Conservation (phyloP, 805 yeast species). For the Yarrowia divulgata region DNA sequence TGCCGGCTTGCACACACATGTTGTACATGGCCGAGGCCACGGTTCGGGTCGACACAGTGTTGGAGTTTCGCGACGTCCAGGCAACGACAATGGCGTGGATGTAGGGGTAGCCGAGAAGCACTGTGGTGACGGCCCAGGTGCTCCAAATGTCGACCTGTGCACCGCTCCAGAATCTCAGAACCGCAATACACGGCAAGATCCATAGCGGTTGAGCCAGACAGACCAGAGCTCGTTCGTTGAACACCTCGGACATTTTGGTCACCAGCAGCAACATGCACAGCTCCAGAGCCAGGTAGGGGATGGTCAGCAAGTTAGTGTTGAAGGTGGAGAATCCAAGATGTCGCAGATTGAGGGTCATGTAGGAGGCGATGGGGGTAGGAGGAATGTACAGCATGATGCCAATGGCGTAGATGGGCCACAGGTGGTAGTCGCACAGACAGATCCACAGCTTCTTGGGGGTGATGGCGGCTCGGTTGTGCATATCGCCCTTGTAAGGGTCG, state of each 20-base stretch:
- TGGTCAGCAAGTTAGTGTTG: constrained; percentile 59
- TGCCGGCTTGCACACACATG: constrained; percentile 67
- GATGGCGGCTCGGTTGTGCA: constrained; percentile 67
- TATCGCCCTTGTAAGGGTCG: constrained; percentile 69
- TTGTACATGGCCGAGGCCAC: constrained; percentile 71
- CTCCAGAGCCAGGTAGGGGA: constrained; percentile 46
- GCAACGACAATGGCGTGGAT: constrained; percentile 64
- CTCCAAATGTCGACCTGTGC: constrained; percentile 46
- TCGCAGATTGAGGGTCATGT: constrained; percentile 60
- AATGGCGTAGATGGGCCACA: constrained; percentile 62
- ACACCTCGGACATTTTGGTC: constrained; percentile 40
- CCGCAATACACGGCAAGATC: constrained; percentile 41
- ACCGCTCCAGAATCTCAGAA: constrained; percentile 44
- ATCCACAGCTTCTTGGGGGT: constrained; percentile 53
- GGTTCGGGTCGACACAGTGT: constrained; percentile 68
- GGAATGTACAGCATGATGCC: constrained; percentile 57
- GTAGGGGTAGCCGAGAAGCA: constrained; percentile 49
- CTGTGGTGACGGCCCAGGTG: constrained; percentile 47
- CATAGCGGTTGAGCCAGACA: constrained; percentile 41
- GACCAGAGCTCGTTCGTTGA: constrained; percentile 42
- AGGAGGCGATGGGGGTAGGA: constrained; percentile 51
- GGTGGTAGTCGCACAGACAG: constrained; percentile 58
- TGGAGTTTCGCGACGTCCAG: constrained; percentile 69
- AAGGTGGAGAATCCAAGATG: constrained; percentile 61
- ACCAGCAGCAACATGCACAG: constrained; percentile 41